Conservation (phyloP, 2,329 filamentous ascomycete species). For the Diplodia sapinea region DNA sequence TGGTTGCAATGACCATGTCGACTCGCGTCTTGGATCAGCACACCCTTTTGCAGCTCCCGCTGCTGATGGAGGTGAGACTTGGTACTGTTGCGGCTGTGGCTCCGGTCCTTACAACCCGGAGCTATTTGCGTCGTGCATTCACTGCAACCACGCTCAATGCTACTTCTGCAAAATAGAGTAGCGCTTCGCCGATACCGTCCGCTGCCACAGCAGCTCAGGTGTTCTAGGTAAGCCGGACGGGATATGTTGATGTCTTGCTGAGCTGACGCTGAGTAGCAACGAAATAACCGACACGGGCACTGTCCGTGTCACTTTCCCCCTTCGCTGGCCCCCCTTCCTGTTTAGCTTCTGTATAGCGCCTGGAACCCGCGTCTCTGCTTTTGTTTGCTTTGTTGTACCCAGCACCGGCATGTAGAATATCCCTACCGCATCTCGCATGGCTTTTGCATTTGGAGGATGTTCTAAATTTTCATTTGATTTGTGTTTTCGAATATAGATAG, state of each 20-base stretch:
- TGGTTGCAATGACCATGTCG: background rate
- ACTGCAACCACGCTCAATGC: background rate
- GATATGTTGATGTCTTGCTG: background rate
- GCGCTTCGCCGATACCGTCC: background rate
- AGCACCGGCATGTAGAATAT: background rate
- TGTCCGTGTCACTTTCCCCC: background rate
- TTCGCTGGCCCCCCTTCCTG: background rate
- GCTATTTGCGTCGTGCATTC: background rate
- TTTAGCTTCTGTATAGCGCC: background rate
- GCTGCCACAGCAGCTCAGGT: background rate
- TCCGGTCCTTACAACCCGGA: background rate
- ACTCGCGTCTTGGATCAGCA: background rate
- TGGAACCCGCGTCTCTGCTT: background rate
- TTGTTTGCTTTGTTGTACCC: background rate
- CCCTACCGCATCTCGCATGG: background rate
- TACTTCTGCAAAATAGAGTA: background rate
- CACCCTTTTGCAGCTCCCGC: background rate
- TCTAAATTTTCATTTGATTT: background rate
- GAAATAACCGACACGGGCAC: background rate
- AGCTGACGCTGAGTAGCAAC: background rate
- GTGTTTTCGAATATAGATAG: background rate
- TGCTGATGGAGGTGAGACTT: background rate
- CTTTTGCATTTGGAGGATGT: background rate
- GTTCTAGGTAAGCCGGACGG: background rate
- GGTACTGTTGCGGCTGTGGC: constrained; percentile 16